Evolutionary conservation across 2,329 filamentous ascomycete genomes (phyloP).

Genomic region (Fusarium circinatum): DNA sequence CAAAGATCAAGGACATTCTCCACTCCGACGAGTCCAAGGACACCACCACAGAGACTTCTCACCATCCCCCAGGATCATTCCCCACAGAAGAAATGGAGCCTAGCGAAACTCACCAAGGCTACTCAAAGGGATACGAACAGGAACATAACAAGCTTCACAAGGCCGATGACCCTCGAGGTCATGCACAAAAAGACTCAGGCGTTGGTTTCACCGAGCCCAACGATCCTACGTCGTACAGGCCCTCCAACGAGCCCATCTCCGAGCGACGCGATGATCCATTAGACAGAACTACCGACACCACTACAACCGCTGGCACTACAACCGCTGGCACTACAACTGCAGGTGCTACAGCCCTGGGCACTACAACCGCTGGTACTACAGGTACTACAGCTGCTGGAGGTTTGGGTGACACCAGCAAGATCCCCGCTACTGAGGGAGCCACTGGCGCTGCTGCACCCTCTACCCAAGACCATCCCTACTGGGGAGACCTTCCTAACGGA

Average conservation of each 20-base stretch:
- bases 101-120: conserved; percentile 1
- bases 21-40: conserved; percentile 11
- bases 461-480: conserved; percentile 30
- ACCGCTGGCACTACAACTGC: neutral
- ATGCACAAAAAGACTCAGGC: conserved; percentile 30
- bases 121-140: conserved; percentile 17
- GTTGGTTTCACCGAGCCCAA: conserved; percentile 13
- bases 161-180: conserved; percentile 30
- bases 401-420: neutral
- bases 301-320: neutral
- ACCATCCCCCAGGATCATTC: conserved; percentile 33
- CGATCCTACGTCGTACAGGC: neutral
- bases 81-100: conserved; percentile 30
- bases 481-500: conserved; percentile 29
- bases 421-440: neutral
- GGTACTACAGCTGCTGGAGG: neutral
- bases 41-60: neutral
- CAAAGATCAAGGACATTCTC: conserved; percentile 29
- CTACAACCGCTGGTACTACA: neutral
- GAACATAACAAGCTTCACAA: conserved; percentile 40
- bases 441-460: neutral
- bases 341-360: neutral
- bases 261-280: conserved; percentile 5
- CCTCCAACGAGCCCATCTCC: neutral
- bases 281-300: neutral